Conservation (phyloP, 306 rosid genomes). For the Fragaria ananassa region DNA sequence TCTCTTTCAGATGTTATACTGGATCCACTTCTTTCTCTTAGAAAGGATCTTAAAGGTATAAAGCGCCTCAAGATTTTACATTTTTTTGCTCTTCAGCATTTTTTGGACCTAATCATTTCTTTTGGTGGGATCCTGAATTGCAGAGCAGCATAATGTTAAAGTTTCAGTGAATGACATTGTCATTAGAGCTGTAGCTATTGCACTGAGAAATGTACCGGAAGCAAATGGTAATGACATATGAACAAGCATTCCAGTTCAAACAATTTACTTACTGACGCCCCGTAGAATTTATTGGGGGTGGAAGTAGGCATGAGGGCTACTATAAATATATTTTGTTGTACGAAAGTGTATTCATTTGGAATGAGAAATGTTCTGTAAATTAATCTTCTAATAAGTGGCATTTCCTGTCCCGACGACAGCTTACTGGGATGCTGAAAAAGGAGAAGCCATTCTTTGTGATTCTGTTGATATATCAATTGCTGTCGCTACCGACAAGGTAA, state of each 20-base stretch:
- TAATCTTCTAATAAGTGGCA: not conserved
- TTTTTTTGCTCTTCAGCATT: conserved; percentile 14
- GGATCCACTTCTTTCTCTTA: conserved; percentile 91
- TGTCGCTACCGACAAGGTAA: conserved; percentile 97
- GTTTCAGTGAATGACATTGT: conserved; percentile 97
- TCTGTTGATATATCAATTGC: conserved; percentile 95
- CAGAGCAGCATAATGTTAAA: conserved; percentile 86
- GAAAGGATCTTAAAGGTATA: conserved; percentile 87
- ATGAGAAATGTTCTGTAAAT: not conserved
- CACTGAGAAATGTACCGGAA: conserved; percentile 79
- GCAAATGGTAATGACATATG: conserved; percentile 71
- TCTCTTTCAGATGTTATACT: conserved; percentile 61
- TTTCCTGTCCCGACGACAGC: conserved; percentile 47
- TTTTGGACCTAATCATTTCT: conserved; percentile 23
- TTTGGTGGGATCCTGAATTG: conserved; percentile 27
- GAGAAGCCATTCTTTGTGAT: conserved; percentile 49
- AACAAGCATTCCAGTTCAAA: not conserved
- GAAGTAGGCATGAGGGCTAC: not conserved
- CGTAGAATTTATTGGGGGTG: not conserved
- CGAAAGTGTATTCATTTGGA: not conserved
- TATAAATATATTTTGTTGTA: not conserved
- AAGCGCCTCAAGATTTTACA: conserved; percentile 16
- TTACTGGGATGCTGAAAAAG: conserved; percentile 80
- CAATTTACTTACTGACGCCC: not conserved
- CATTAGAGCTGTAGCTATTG: conserved; percentile 91